These are phyloP conservation scores for Saturnispora besseyi DNA, from an alignment of 805 yeast species.

Conservation along the genomic window DNA sequence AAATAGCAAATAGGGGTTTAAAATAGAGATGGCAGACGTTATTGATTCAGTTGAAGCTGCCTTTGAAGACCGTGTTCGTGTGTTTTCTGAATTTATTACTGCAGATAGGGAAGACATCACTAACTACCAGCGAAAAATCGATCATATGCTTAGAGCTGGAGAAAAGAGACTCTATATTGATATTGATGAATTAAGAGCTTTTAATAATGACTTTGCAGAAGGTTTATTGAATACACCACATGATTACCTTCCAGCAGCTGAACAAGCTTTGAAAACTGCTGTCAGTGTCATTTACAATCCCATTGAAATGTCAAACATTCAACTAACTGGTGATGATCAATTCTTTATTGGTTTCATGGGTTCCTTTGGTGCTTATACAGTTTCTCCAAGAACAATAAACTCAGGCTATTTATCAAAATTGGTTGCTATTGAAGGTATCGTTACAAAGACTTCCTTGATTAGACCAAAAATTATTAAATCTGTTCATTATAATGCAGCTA, in stretches of 20 bases:
- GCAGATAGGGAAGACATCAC: constrained; percentile 40
- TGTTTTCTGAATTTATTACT: constrained; percentile 77
- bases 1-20: not conserved
- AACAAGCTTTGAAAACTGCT: constrained; percentile 74
- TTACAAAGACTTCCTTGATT: constrained; percentile 85
- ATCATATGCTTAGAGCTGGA: constrained; percentile 61
- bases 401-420: constrained; percentile 70
- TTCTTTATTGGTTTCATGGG: constrained; percentile 80
- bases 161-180: constrained; percentile 62
- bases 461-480: constrained; percentile 88
- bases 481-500: constrained; percentile 83
- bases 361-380: constrained; percentile 79
- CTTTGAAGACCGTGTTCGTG: constrained; percentile 76
- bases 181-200: constrained; percentile 81
- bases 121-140: constrained; percentile 61
- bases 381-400: constrained; percentile 80
- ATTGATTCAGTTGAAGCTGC: constrained; percentile 27
- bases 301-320: constrained; percentile 40
- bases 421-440: constrained; percentile 90
- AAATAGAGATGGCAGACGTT: constrained; percentile 19
- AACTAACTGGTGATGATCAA: constrained; percentile 50
- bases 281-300: constrained; percentile 67
- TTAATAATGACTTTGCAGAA: constrained; percentile 63
- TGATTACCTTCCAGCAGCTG: constrained; percentile 82
- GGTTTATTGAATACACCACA: constrained; percentile 73